phyloP scores from a whole-genome alignment of 2,329 filamentous ascomycete genomes.

The Aspergillus aculeatus region DNA sequence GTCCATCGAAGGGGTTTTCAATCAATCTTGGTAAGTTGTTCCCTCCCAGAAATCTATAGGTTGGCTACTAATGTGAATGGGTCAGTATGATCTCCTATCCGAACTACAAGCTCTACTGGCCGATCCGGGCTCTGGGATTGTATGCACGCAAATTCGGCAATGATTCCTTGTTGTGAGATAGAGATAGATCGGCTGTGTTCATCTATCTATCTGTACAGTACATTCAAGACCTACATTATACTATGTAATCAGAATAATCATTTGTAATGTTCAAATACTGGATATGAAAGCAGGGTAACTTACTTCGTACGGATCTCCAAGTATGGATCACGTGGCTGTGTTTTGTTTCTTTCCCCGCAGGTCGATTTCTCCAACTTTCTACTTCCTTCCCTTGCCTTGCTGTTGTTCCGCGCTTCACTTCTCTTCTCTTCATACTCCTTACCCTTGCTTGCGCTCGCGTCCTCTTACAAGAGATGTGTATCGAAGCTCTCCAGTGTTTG shows the following conservation, averaged over 20 bases:
- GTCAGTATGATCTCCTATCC: constrained; percentile 92
- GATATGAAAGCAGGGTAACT: too few species aligned
- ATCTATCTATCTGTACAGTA: too few species aligned
- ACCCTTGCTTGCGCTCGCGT: too few species aligned
- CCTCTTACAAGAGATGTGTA: too few species aligned
- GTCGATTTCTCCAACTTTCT: neutral
- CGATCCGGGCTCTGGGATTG: constrained; percentile 90
- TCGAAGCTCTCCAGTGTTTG: too few species aligned
- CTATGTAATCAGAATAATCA: neutral
- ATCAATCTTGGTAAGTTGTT: constrained; percentile 77
- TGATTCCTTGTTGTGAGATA: constrained; percentile 48
- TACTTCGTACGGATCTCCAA: neutral
- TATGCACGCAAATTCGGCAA: constrained; percentile 73
- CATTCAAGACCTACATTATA: too few species aligned
- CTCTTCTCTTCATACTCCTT: neutral
- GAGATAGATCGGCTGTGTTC: neutral
- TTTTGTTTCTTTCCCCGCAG: neutral
- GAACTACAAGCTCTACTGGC: constrained; percentile 97
- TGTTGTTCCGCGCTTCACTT: neutral
- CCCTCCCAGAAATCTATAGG: neutral
- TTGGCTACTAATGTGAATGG: constrained; percentile 10
- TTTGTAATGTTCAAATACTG: too few species aligned
- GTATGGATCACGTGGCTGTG: neutral
- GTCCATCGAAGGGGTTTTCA: constrained; percentile 96
- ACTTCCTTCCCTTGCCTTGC: neutral